phyloP scores from a whole-genome alignment of 495 filamentous ascomycete genomes.

The Chaetomium fimeti region DNA sequence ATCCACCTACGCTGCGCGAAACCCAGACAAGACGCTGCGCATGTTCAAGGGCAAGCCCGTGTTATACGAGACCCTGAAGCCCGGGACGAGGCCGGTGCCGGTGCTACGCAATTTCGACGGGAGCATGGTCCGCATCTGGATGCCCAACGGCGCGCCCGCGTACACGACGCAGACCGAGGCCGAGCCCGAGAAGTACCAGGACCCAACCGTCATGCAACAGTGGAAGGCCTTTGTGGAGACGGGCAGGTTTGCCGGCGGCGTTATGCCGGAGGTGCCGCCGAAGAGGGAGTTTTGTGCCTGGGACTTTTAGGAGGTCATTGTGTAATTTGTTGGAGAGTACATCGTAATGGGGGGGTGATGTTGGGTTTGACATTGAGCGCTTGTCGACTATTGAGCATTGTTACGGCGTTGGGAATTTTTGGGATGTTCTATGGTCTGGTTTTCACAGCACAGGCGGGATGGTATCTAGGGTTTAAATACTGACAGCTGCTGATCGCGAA shows the following conservation, averaged over 20 bases:
- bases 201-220: slow-evolving; percentile 49
- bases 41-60: slow-evolving; percentile 47
- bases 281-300: slow-evolving; percentile 70
- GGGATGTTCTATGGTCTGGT: no score
- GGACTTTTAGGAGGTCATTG: slow-evolving; percentile 54
- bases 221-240: slow-evolving; percentile 60
- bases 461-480: background rate
- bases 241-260: slow-evolving; percentile 60
- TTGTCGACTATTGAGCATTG: background rate
- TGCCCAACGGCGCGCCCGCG: slow-evolving; percentile 65
- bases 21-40: slow-evolving; percentile 34
- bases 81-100: slow-evolving; percentile 30
- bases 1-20: slow-evolving; percentile 38
- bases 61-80: slow-evolving; percentile 31
- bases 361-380: no score
- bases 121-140: slow-evolving; percentile 59
- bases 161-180: slow-evolving; percentile 55
- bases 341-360: background rate
- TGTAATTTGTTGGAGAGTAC: background rate
- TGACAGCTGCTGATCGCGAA: background rate
- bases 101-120: slow-evolving; percentile 43
- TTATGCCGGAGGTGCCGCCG: slow-evolving; percentile 70
- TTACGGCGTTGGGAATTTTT: no score
- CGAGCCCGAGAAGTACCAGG: slow-evolving; percentile 45
- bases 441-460: background rate